Conservation (phyloP, 2,329 filamentous ascomycete genomes). For the Ophiostoma novo-ulmi region DNA sequence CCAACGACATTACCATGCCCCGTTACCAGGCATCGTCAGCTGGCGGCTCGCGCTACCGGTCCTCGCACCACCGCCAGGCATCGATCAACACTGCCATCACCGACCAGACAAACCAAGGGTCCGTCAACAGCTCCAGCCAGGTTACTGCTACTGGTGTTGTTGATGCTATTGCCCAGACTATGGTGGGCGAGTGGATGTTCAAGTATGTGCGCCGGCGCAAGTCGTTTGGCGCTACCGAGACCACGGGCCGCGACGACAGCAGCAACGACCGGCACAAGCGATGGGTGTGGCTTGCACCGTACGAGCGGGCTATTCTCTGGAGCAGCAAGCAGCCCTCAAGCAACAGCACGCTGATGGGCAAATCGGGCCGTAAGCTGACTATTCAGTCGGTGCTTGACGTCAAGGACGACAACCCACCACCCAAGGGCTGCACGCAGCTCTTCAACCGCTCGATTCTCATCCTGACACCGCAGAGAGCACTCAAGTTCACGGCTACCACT, state of each 20-base stretch:
- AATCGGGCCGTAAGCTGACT: conserved; percentile 86
- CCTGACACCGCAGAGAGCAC: conserved; percentile 81
- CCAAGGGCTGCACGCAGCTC: conserved; percentile 60
- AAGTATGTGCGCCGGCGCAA: conserved; percentile 84
- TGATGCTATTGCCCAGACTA: conserved; percentile 93
- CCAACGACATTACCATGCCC: conserved; percentile 63
- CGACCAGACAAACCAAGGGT: conserved; percentile 44
- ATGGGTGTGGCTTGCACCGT: conserved; percentile 98
- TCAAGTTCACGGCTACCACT: conserved; percentile 86
- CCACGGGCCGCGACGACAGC: conserved; percentile 60
- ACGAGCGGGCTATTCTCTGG: conserved; percentile 95
- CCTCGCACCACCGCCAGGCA: conserved; percentile 48
- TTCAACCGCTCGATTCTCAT: conserved; percentile 96
- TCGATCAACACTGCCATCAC: conserved; percentile 56
- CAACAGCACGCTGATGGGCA: conserved; percentile 83
- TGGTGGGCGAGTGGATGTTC: conserved; percentile 98
- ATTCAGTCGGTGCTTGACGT: conserved; percentile 98
- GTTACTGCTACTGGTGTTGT: conserved; percentile 75
- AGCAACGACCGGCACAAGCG: conserved; percentile 82
- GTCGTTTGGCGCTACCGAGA: conserved; percentile 77
- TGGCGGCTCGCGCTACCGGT: conserved; percentile 38
- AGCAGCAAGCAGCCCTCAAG: conserved; percentile 93
- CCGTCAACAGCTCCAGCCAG: conserved; percentile 54
- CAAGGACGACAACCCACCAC: conserved; percentile 83
- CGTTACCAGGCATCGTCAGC: conserved; percentile 38